Base-by-base conservation (phyloP, 148 eudicot genomes). In the Amaranthus cruentus region DNA sequence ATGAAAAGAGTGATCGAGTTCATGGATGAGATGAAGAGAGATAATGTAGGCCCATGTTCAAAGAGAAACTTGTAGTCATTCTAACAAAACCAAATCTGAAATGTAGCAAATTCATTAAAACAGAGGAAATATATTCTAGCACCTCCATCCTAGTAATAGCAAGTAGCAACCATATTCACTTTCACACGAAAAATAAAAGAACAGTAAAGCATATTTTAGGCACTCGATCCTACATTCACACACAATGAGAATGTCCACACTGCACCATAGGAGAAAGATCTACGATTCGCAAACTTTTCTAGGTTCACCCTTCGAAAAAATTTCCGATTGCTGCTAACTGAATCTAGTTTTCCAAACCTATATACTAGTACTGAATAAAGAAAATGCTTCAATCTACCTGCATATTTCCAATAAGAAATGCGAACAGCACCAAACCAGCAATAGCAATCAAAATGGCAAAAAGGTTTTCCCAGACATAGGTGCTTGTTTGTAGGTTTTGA, bases 381-480 rank as follows among this genome's bases (percentile, higher is more conserved):
- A 14, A 49, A 49, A 28, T n/a, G 9, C 62, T 44, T 28, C 38
- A 46, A 83, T 89, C 9, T 43, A 90, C 96, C 97, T 93, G 98
- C 98, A 93, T 93, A 80, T 93, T 93, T 72, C 98, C 98, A 58
- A 93, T 93, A 66, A 93, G 91, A 79, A 91, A 85, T 3, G 95
- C 84, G 81, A 93, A 93, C 69, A 93, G 76, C 81, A 93, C 97
- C 89, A 93, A 79, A 56, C 97, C 98, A 64, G 89, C 75, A 52
- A 93, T 87, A 54, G 92, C 88, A 73, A 93, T 88, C 78, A 85
- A 85, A 80, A 91, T 83, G 48, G 97, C 98, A 72, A 93, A 91
- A 75, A 79, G 84, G 71, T 88, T 91, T 71, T 93, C 98, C 92
- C 89, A 88, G 38, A 88, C 84, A 68, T 62, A 89, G 38, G 91